Percentiles rank a stretch among this genome's conserved stretches.
Conservation (phyloP, 805 yeast species). For the Wickerhamomyces chambardii region DNA sequence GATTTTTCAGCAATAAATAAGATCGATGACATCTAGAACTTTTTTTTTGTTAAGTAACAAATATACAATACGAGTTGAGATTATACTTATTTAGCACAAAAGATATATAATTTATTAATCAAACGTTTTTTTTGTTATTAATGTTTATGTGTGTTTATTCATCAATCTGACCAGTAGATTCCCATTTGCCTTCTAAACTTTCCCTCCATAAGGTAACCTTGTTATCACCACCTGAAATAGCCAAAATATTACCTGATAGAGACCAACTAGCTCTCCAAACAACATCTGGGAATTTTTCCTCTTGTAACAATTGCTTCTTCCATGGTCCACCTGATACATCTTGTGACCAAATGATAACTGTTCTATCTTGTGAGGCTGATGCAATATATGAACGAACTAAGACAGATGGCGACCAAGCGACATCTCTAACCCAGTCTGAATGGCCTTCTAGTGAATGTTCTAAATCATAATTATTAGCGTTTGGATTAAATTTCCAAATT, state of each 20-base stretch:
- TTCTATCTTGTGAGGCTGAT: conserved; percentile 93
- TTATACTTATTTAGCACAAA: too few relatives aligned
- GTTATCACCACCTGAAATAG: conserved; percentile 94
- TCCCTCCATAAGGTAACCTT: conserved; percentile 97
- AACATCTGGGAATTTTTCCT: conserved; percentile 89
- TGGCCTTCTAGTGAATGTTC: conserved; percentile 85
- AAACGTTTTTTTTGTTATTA: neutral
- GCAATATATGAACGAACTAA: conserved; percentile 86
- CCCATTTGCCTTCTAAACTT: conserved; percentile 89
- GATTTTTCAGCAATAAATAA: too few relatives aligned
- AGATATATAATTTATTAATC: neutral
- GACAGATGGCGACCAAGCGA: conserved; percentile 94
- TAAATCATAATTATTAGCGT: conserved; percentile 49
- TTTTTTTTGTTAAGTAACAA: conserved; percentile 2
- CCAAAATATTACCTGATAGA: conserved; percentile 88
- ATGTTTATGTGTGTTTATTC: conserved; percentile 33
- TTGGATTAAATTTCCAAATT: conserved; percentile 68
- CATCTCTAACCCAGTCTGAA: conserved; percentile 98
- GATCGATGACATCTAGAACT: too few relatives aligned
- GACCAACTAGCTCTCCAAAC: conserved; percentile 99
- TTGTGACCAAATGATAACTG: conserved; percentile 93
- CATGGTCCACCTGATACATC: conserved; percentile 58
- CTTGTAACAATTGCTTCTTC: conserved; percentile 70
- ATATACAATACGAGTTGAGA: neutral
- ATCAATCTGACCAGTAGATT: conserved; percentile 92